Base-by-base conservation (phyloP, 1,284 basidiomycete genomes). In the Caloboletus firmus region DNA sequence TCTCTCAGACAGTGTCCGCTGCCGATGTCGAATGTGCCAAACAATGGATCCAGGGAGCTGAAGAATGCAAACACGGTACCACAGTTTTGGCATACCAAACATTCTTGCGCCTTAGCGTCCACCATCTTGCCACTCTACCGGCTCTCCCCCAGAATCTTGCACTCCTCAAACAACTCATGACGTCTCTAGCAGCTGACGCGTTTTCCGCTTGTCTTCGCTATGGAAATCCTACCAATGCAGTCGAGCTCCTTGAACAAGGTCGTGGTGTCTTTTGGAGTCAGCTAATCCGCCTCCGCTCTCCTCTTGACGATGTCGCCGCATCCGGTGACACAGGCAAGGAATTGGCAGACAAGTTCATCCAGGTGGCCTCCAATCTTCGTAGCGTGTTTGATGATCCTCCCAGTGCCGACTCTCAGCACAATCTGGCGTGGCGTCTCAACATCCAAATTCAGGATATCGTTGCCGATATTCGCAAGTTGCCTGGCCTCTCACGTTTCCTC, bases 171-270 rank as follows among this genome's bases (percentile, higher is more conserved):
- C 10, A 8, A 22, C 22, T 24, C 12, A 17, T 13, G 6, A n/a
- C 31, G 8, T 51, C 28, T 9, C 15, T 18, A n/a, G 15, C 34
- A 20, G 45, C 26, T 2, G 46, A 48, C 22, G 36, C 20, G 3
- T 36, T 36, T 18, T 36, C 34, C 2, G 34, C 45, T 9, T 36
- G 24, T 18, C 32, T 46, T 28, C 45, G 17, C 32, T 34, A 34
- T 17, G 17, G 17, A 6, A 32, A n/a, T 5, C 8, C 11, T 3
- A 1, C 15, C n/a, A 11, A 22, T 13, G 48, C 37, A 17, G 8
- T 51, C 1, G 51, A 51, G 5, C 51, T 52, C 6, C 48, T 52
- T 5, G 51, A 35, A 10, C 34, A 35, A n/a, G n/a, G n/a, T n/a
- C n/a, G n/a, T n/a, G n/a, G n/a, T n/a, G n/a, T n/a, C n/a, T n/a